Evolutionary conservation across 192 early-diverging fungal genomes (phyloP), one percentile per base, ranked within the genome.

Genomic region (Umbelopsis sp.): DNA sequence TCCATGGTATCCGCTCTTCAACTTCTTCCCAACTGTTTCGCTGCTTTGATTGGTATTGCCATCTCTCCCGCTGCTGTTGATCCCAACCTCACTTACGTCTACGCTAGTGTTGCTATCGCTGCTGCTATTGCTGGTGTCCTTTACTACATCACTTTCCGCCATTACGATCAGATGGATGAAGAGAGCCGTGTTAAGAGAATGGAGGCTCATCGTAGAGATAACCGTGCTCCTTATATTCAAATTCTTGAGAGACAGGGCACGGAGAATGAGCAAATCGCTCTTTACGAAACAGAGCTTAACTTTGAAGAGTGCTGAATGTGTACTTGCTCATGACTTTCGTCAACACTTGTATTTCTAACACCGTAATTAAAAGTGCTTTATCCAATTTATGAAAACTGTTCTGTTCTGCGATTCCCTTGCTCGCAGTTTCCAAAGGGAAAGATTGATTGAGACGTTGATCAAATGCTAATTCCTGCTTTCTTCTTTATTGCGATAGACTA

Each of bases 1-100:
- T 84, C 84, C 0, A 77, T 90, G 46, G 85, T 89, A 37, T 88
- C 87, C 78, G 86, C 88, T 10, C 61, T 88, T 22, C 84, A 83
- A 44, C 70, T 89, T 65, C 76, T 84, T 41, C 87, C 88, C 22
- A 88, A 88, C 64, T 80, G 80, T 49, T 82, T 80, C 48, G 85
- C 86, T 47, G 82, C 85, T 9, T 77, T 88, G 47, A 81, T 89
- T 30, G 83, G 76, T 15, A 82, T 89, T 55, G 85, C 84, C 73
- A 81, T 89, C 64, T 83, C 84, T 49, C 78, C 81, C 53, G 78
- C 81, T 46, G 72, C 81, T 25, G 50, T 75, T 13, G 84, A 89
- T 70, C 88, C 88, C 25, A 74, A 85, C 53, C 78, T 88, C 67
- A 82, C 82, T 45, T 70, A 81, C 71, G 81, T 86, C 64, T 89